Base-by-base conservation (phyloP, 306 rosid species). In the Cyclanthera cordifolia region DNA sequence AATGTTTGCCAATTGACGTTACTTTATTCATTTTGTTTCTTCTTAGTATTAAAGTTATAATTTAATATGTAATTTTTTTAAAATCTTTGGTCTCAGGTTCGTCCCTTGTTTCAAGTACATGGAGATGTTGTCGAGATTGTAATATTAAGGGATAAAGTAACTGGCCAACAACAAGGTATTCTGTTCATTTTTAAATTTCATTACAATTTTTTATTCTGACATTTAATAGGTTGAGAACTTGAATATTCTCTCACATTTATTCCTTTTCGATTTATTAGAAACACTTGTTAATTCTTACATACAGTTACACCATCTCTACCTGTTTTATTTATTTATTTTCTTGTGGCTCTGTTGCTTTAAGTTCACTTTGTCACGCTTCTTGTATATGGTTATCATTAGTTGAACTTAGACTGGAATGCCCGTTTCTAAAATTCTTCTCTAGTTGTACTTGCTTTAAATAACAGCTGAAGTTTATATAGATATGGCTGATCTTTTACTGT, bases 51-150 rank as follows among this genome's bases (percentile, higher is more conserved):
- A 27, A 27, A 32, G 37, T 32, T 6, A 32, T 32, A 32, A 32
- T 32, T 32, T 32, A 32, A 32, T 32, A 6, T 32, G 4, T 48
- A 10, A 12, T 73, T 56, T 15, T 25, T 77, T 25, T 32, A 34
- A 20, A 52, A 15, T 28, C 6, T n/a, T 67, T 74, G 41, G 56
- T 60, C 53, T 57, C 82, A 87, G 98, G 41, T 92, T 54, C 93
- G 93, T 50, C 77, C 75, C 19, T 78, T 92, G 79, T 89, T 89
- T 47, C 89, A 85, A 75, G 85, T 67, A 72, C 81, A 80, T 67
- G 96, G 98, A 75, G 81, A 79, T 72, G 73, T 92, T 67, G 79
- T 84, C 6, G 95, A 92, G 83, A 84, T 92, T 75, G 85, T 87
- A 61, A 82, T 89, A 52, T 80, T 89, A 70, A 85, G 57, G 74